phyloP scores from a whole-genome alignment of 129 eudicot species.

The Scalesia atractyloides region DNA sequence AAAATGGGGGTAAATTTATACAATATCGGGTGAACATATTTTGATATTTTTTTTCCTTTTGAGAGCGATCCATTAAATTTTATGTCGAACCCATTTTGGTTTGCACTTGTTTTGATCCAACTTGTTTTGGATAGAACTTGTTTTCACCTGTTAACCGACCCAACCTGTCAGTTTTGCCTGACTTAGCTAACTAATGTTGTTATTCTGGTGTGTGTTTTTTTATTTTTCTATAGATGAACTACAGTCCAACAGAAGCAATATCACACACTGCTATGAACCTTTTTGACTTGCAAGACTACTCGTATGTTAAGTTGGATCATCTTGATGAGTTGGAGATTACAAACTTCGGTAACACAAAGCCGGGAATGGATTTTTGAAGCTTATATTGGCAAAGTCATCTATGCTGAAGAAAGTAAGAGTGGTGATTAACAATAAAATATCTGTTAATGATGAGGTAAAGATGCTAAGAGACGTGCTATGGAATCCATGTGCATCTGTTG shows the following conservation, averaged over 20 bases:
- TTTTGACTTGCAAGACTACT: constrained; percentile 20
- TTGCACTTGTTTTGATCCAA: no score
- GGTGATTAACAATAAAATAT: not conserved
- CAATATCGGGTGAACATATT: constrained; percentile 10
- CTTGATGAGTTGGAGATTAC: constrained; percentile 23
- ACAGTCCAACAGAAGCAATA: constrained; percentile 10
- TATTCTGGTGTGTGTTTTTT: not conserved
- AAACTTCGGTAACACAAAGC: not conserved
- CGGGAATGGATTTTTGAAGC: not conserved
- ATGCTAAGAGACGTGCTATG: not conserved
- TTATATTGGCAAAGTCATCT: not conserved
- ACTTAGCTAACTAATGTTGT: no score
- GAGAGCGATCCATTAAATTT: no score
- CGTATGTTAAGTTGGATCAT: constrained; percentile 12
- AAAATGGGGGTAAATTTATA: no score
- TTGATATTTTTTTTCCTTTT: not conserved
- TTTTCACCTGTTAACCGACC: no score
- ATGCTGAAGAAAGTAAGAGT: not conserved
- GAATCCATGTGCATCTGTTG: not conserved
- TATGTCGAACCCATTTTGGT: no score
- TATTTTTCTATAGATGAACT: constrained; percentile 16
- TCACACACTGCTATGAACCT: constrained; percentile 8
- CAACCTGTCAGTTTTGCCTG: no score
- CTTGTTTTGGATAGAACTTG: no score
- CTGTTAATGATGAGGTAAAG: not conserved